phyloP scores from a whole-genome alignment of 2,329 filamentous ascomycete species.

The Alternaria sp. region DNA sequence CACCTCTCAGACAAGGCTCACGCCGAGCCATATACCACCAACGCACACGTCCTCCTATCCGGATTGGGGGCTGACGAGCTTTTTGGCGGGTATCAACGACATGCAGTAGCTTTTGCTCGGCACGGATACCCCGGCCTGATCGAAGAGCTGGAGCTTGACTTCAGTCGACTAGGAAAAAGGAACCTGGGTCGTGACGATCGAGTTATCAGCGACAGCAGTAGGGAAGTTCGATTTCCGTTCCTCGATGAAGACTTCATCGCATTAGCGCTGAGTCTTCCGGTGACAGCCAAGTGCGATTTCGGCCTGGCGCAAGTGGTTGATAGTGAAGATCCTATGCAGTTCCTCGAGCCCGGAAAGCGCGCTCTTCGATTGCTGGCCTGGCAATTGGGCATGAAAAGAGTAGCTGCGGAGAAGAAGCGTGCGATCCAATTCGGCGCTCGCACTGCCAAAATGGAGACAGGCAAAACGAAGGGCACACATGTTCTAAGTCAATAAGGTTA shows the following conservation, averaged over 20 bases:
- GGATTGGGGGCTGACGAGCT: slow-evolving; percentile 96
- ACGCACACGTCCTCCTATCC: slow-evolving; percentile 85
- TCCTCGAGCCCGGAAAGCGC: slow-evolving; percentile 81
- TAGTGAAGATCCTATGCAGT: slow-evolving; percentile 34
- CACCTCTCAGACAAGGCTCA: slow-evolving; percentile 33
- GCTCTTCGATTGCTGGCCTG: slow-evolving; percentile 80
- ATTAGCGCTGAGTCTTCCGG: slow-evolving; percentile 77
- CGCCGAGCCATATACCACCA: slow-evolving; percentile 66
- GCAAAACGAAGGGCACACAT: slow-evolving; percentile 59
- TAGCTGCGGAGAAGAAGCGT: slow-evolving; percentile 89
- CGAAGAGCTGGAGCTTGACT: slow-evolving; percentile 85
- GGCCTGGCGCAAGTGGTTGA: slow-evolving; percentile 47
- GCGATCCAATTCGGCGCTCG: slow-evolving; percentile 68
- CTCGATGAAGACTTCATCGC: slow-evolving; percentile 87
- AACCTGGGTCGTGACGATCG: slow-evolving; percentile 95
- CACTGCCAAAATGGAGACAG: slow-evolving; percentile 57
- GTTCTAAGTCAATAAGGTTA: slow-evolving; percentile 48
- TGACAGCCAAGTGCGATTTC: slow-evolving; percentile 91
- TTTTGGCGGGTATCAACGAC: slow-evolving; percentile 91
- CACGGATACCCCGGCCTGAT: slow-evolving; percentile 75
- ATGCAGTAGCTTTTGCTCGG: slow-evolving; percentile 77
- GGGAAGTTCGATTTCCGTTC: slow-evolving; percentile 89
- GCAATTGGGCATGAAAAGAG: slow-evolving; percentile 73
- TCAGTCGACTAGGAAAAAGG: slow-evolving; percentile 85
- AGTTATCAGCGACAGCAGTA: slow-evolving; percentile 87